phyloP scores from a whole-genome alignment of 495 filamentous ascomycete species.

The Penicillium daleae region DNA sequence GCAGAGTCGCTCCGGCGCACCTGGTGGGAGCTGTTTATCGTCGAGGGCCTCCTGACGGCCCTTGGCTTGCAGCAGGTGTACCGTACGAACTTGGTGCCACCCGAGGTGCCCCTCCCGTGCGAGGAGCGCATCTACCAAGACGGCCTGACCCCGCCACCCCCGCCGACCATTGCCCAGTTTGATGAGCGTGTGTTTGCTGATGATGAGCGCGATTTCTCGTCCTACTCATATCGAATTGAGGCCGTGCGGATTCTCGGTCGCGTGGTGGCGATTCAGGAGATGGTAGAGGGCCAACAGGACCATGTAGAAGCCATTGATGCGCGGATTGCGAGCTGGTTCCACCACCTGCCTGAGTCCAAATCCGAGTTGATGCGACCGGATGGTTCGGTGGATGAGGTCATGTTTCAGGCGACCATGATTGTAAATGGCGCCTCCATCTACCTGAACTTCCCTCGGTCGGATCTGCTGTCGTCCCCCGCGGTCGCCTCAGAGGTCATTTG shows the following conservation, averaged over 20 bases:
- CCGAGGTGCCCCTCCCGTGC: conserved; percentile 47
- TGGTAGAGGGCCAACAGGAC: conserved; percentile 47
- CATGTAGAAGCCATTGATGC: conserved; percentile 66
- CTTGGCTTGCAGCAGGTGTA: conserved; percentile 43
- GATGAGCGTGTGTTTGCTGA: conserved; percentile 51
- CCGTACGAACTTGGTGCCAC: conserved; percentile 40
- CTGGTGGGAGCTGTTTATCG: conserved; percentile 89
- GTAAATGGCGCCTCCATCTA: conserved; percentile 60
- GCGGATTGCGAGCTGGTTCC: conserved; percentile 78
- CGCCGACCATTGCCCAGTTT: conserved; percentile 48
- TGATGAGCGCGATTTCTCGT: conserved; percentile 52
- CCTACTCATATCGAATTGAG: conserved; percentile 56
- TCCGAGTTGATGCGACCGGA: conserved; percentile 68
- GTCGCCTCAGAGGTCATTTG: conserved; percentile 54
- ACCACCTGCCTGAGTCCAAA: conserved; percentile 80
- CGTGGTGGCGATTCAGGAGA: conserved; percentile 58
- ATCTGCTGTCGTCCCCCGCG: conserved; percentile 51
- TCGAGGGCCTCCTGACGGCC: conserved; percentile 64
- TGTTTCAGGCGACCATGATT: conserved; percentile 90
- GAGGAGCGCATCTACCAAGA: conserved; percentile 54
- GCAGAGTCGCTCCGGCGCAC: conserved; percentile 82
- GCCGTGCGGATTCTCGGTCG: conserved; percentile 74
- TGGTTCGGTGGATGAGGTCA: conserved; percentile 77
- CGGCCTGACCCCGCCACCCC: conserved; percentile 39
- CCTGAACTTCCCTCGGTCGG: conserved; percentile 53